These are phyloP conservation scores for Aspergillus neoniger DNA, from an alignment of 2,329 filamentous ascomycete genomes.

Conservation along the genomic window DNA sequence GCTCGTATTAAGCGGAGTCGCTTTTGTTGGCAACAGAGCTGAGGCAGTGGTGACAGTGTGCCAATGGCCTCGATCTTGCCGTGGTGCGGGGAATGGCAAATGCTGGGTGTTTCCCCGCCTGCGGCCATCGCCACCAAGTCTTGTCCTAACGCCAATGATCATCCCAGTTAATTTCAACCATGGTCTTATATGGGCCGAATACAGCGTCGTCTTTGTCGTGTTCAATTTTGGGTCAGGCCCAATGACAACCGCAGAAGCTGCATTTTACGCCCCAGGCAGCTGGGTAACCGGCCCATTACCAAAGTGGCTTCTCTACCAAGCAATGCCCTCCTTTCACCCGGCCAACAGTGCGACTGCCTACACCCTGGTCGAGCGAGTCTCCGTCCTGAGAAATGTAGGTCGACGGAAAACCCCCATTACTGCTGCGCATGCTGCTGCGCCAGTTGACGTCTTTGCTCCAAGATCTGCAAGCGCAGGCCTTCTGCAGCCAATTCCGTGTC, in stretches of 20 bases:
- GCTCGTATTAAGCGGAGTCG: slow-evolving; percentile 5
- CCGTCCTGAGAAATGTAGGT: not conserved
- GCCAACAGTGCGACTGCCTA: not conserved
- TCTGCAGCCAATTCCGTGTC: slow-evolving; percentile 87
- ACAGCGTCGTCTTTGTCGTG: not conserved
- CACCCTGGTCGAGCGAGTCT: not conserved
- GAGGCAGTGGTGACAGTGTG: not conserved
- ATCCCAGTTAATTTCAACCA: not conserved
- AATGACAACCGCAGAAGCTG: not conserved
- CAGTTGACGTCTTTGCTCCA: slow-evolving; percentile 58
- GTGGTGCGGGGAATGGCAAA: slow-evolving; percentile 5
- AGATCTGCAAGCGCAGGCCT: slow-evolving; percentile 65
- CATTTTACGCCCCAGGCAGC: not conserved
- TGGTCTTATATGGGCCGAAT: not conserved
- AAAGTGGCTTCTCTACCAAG: not conserved
- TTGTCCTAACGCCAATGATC: not conserved
- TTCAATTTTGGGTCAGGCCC: not conserved
- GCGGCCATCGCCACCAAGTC: slow-evolving; percentile 1
- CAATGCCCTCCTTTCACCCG: not conserved
- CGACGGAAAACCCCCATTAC: not conserved
- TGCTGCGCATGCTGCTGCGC: slow-evolving; percentile 39
- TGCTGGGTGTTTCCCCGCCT: slow-evolving; percentile 1
- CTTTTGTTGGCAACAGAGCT: not conserved
- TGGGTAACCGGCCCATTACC: not conserved
- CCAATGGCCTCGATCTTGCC: not conserved